phyloP scores from a whole-genome alignment of 306 rosid species.

The Hippophae gyantsensis region DNA sequence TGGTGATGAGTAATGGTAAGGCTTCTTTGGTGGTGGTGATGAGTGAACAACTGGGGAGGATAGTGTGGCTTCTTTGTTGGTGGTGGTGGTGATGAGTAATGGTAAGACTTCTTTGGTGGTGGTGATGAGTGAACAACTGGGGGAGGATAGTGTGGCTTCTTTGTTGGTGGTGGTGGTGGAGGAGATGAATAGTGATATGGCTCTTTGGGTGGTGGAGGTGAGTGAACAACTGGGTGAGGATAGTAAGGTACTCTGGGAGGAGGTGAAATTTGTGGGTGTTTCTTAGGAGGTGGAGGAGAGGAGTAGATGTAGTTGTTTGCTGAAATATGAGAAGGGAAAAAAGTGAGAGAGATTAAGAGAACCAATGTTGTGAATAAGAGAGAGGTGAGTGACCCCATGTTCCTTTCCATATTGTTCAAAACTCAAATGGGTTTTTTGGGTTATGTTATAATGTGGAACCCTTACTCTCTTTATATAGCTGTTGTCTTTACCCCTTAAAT shows the following conservation, averaged over 20 bases:
- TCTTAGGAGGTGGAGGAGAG: slow-evolving; percentile 10
- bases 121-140: too few relatives aligned
- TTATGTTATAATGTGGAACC: slow-evolving; percentile 9
- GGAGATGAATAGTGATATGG: neutral
- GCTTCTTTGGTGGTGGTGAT: slow-evolving; percentile 23
- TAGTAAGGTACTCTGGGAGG: too few relatives aligned
- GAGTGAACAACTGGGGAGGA: too few relatives aligned
- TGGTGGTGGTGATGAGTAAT: slow-evolving; percentile 5
- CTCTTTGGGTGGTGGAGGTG: slow-evolving; percentile 17
- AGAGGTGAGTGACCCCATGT: slow-evolving; percentile 55
- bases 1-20: slow-evolving; percentile 9
- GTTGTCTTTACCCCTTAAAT: slow-evolving; percentile 24
- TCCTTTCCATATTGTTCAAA: slow-evolving; percentile 11
- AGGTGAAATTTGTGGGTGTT: neutral
- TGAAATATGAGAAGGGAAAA: slow-evolving; percentile 25
- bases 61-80: slow-evolving; percentile 1
- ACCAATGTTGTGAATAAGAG: slow-evolving; percentile 31
- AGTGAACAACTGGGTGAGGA: too few relatives aligned
- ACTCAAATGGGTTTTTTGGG: slow-evolving; percentile 14
- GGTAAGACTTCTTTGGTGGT: neutral
- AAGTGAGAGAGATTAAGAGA: slow-evolving; percentile 35
- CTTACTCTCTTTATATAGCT: slow-evolving; percentile 40
- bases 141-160: too few relatives aligned
- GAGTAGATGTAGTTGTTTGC: slow-evolving; percentile 44
- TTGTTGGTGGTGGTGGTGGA: too few relatives aligned